Conservation (phyloP, 1,284 basidiomycete species). For the Malassezia globosa region DNA sequence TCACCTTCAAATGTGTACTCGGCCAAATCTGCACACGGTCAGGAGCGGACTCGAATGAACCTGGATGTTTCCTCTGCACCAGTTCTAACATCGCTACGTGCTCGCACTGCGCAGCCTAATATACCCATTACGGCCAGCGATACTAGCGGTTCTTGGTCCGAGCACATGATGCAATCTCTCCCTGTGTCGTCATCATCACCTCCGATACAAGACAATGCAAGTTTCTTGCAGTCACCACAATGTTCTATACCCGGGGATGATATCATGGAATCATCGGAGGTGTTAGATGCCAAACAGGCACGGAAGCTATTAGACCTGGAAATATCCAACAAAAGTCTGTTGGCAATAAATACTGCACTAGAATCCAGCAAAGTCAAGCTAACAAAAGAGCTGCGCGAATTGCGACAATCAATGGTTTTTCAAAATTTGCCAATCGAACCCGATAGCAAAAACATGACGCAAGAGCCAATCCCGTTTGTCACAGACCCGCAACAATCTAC, state of each 20-base stretch:
- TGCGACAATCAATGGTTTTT: conserved; percentile 25
- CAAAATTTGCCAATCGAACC: conserved; percentile 11
- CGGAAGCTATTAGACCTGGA: conserved; percentile 49
- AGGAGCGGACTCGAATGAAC: too few relatives aligned
- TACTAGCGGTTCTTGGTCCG: background rate
- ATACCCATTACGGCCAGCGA: background rate
- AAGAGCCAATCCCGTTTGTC: too few relatives aligned
- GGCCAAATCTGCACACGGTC: too few relatives aligned
- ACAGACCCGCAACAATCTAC: too few relatives aligned
- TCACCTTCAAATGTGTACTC: too few relatives aligned
- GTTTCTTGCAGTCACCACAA: background rate
- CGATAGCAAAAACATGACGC: too few relatives aligned
- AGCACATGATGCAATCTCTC: background rate
- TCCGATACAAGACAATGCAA: background rate
- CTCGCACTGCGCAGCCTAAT: too few relatives aligned
- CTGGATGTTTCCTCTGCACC: too few relatives aligned
- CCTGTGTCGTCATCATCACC: background rate
- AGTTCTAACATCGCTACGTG: too few relatives aligned
- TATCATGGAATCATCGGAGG: background rate
- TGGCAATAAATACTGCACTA: conserved; percentile 49
- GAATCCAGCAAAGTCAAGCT: conserved; percentile 48
- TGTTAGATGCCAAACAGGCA: conserved; percentile 27
- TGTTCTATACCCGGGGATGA: background rate
- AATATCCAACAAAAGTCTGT: conserved; percentile 49
- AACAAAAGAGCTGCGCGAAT: conserved; percentile 46